Conservation (phyloP, 768 basidiomycete genomes). For the Auricularia sp. region DNA sequence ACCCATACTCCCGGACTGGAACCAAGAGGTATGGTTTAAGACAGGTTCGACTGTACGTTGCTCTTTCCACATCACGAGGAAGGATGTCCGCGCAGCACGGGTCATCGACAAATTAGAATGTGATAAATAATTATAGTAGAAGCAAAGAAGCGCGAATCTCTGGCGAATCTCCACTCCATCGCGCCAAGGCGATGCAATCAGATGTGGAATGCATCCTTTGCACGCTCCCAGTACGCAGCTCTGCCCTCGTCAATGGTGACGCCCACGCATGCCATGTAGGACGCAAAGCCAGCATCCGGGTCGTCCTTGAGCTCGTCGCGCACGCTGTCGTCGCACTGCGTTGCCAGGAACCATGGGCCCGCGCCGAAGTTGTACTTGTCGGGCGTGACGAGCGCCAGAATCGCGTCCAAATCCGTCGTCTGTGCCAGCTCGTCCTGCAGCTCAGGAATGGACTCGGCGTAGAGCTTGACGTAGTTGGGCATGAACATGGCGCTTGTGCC, state of each 20-base stretch:
- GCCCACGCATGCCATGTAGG: neutral
- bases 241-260: neutral
- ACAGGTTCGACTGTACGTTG: too few species aligned
- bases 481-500: neutral
- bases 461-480: neutral
- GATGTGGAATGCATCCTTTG: neutral
- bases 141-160: too few species aligned
- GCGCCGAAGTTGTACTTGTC: neutral
- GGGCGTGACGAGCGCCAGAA: neutral
- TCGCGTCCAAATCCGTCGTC: neutral
- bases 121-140: too few species aligned
- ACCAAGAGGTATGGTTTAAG: too few species aligned
- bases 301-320: neutral
- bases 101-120: too few species aligned
- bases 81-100: too few species aligned
- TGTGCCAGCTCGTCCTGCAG: neutral
- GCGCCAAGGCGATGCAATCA: neutral
- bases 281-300: neutral
- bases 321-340: neutral
- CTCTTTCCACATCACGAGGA: too few species aligned
- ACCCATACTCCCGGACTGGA: too few species aligned
- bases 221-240: neutral
- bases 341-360: neutral
- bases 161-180: too few species aligned
- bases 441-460: neutral